Evolutionary conservation across 192 early-diverging fungal species (phyloP).

Genomic region (Rhizophagus clarus): DNA sequence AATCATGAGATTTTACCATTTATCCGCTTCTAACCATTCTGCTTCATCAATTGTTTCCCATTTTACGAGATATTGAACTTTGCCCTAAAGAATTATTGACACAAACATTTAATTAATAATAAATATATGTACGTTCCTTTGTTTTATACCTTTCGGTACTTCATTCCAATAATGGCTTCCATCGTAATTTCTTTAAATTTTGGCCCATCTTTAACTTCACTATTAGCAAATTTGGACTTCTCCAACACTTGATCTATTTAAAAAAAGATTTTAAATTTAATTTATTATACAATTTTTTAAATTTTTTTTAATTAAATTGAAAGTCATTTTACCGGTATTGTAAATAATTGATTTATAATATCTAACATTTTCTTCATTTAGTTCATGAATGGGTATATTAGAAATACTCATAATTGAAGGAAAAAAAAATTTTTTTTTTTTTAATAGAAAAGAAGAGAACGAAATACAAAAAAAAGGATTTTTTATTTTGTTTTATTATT

Average conservation of each 20-base stretch:
- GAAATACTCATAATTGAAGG: background rate
- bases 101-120: too few species aligned
- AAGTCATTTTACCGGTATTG: background rate
- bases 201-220: background rate
- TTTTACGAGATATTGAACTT: background rate
- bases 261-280: background rate
- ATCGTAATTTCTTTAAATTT: background rate
- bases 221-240: background rate
- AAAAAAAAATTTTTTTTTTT: too few species aligned
- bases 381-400: background rate
- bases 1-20: background rate
- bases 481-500: too few species aligned
- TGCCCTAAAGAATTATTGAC: background rate
- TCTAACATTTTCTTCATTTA: background rate
- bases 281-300: background rate
- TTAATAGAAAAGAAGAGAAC: too few species aligned
- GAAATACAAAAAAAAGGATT: too few species aligned
- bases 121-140: background rate
- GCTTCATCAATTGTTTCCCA: background rate
- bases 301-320: background rate
- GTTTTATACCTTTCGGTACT: background rate
- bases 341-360: background rate
- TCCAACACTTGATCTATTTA: background rate
- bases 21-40: background rate
- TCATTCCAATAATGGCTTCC: background rate